phyloP scores from a whole-genome alignment of 164 flowering plant species.

The Piper longum region DNA sequence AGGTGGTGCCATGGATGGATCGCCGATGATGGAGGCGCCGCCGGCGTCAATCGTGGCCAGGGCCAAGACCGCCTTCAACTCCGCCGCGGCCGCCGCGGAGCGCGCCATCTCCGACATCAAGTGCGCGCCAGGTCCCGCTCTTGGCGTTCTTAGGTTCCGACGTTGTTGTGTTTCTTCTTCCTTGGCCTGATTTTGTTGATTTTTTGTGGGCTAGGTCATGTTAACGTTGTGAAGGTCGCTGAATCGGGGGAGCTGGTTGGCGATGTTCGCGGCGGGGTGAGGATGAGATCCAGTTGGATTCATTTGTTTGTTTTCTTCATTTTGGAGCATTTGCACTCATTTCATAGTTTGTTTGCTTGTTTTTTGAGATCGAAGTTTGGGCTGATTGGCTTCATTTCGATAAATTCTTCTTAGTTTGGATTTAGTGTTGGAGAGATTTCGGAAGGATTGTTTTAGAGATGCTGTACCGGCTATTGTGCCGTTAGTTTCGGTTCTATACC shows the following conservation, averaged over 20 bases:
- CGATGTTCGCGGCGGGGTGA: neutral
- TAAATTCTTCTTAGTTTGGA: too few species aligned
- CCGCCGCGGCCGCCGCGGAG: slow-evolving; percentile 94
- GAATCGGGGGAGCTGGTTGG: neutral
- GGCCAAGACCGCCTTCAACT: slow-evolving; percentile 82
- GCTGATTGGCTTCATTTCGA: too few species aligned
- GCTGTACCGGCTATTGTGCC: too few species aligned
- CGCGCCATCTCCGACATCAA: slow-evolving; percentile 61
- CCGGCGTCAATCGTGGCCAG: slow-evolving; percentile 62
- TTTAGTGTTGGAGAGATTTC: too few species aligned
- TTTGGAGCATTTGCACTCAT: too few species aligned
- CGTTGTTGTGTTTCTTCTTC: neutral
- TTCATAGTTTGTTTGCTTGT: too few species aligned
- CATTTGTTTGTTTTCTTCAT: neutral
- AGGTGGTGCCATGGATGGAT: neutral
- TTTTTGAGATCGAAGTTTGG: too few species aligned
- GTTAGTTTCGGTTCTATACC: neutral
- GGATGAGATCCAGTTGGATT: neutral
- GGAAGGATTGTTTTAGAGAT: too few species aligned
- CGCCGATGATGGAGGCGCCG: neutral
- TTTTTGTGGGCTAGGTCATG: neutral
- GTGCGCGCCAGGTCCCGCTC: slow-evolving; percentile 30
- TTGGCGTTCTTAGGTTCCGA: neutral
- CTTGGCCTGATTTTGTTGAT: neutral
- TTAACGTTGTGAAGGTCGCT: neutral